Base-by-base conservation (phyloP, 495 filamentous ascomycete genomes). In the Penicillium coffeae region DNA sequence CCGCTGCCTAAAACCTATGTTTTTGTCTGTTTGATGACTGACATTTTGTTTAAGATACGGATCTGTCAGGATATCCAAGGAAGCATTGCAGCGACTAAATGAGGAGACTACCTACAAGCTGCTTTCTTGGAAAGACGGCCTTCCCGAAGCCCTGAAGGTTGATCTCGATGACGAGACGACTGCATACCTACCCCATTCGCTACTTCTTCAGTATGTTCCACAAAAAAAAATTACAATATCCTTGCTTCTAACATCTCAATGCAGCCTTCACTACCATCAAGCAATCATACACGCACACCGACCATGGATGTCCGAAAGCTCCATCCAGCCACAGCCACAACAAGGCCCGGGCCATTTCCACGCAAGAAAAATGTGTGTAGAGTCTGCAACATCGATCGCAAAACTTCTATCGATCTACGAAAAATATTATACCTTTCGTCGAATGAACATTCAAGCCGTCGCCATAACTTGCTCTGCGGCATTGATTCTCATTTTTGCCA, bases 361-460 rank as follows among this genome's bases (percentile, higher is more conserved):
- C 12, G 56, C 59, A 8, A 54, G 61, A 25, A 37, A 40, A 18
- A 57, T 57, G 39, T 67, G 63, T 27, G 54, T 64, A 7, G 59
- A 62, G 10, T 58, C 61, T 9, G 59, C 56, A 8, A 49, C 42
- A 0, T 63, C 68, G 10, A 68, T 77, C 14, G 63, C 73, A 9
- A 56, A 63, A 1, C 60, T 77, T 2, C 63, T 77, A 20, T 60
- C 64, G 8, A 56, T 72, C 9, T 77, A 75, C 49, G 71, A 74
- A 3, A 32, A 43, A 32, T 43, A 27, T n/a, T n/a, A n/a, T n/a
- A n/a, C n/a, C n/a, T n/a, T n/a, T n/a, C n/a, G n/a, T n/a, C n/a
- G n/a, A n/a, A n/a, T n/a, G n/a, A n/a, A n/a, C n/a, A n/a, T n/a
- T n/a, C n/a, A n/a, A n/a, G n/a, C n/a, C n/a, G n/a, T n/a, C n/a